Evolutionary conservation across 2,329 filamentous ascomycete species (phyloP), one percentile per base, ranked within the genome.

Genomic region (Stenocarpella maydis): DNA sequence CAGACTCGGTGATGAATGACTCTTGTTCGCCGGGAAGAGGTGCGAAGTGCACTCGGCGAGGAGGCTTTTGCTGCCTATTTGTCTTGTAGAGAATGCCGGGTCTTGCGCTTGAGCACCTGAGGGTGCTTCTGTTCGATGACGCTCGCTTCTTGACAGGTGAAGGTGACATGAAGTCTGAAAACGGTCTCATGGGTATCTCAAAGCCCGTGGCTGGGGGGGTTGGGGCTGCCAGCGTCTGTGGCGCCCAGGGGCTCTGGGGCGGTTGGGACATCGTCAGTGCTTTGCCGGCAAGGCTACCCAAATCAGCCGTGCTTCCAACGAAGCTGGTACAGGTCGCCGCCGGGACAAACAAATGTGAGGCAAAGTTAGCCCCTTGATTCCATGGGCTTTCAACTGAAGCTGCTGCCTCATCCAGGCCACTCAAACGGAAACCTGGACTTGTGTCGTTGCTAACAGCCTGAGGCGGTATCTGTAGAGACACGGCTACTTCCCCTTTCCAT

Each of bases 111-210:
- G 65, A 65, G 41, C 50, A 6, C 3, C 55, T 58, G 17, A 67
- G 49, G 26, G 69, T 65, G 24, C 63, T 50, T 9, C 49, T 37
- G 17, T 49, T 60, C 3, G 45, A 31, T 24, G 67, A 64, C 19
- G 26, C 37, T 28, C 63, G 67, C 47, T 58, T 67, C 49, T 81
- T 78, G 1, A 43, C 15, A 15, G 86, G 83, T 0, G 85, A 86
- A 0, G 84, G 82, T 0, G 84, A 84, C 74, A 85, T 82, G 74
- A 88, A 88, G 1, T 82, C 82, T 1, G 84, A 81, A 74, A 88
- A 88, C 0, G 85, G 82, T 71, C 84, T 86, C 73, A 87, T 79
- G 0, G 82, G 83, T 37, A 86, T 79, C 5, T 82, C 81, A 17
- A 83, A 80, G 61, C 87, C 83, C 7, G 85, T 82, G 0, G 83